phyloP scores from a whole-genome alignment of 2,329 filamentous ascomycete species.

The Cyphellophora attinorum region DNA sequence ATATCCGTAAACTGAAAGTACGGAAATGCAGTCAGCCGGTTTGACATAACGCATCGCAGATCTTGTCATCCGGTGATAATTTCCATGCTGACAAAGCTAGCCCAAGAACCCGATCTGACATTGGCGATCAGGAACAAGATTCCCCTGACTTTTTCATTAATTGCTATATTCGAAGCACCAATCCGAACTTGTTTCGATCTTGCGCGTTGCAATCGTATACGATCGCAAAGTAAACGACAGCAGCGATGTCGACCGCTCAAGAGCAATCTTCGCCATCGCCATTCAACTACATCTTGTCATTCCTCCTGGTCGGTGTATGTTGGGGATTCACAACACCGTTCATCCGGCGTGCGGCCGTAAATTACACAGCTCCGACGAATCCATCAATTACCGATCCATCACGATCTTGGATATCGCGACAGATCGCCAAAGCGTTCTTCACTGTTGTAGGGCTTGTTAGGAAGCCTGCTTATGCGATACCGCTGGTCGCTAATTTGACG shows the following conservation, averaged over 20 bases:
- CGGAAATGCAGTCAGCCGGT: too few relatives aligned
- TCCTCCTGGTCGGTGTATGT: slow-evolving; percentile 71
- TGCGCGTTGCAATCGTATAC: slow-evolving; percentile 4
- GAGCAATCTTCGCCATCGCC: slow-evolving; percentile 25
- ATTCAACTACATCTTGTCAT: slow-evolving; percentile 78
- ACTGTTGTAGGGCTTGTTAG: slow-evolving; percentile 67
- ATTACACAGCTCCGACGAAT: slow-evolving; percentile 52
- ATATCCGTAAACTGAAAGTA: too few relatives aligned
- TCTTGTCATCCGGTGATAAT: too few relatives aligned
- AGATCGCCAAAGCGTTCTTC: slow-evolving; percentile 57
- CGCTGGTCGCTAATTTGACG: slow-evolving; percentile 77
- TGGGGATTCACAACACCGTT: slow-evolving; percentile 93
- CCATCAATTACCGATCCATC: slow-evolving; percentile 23
- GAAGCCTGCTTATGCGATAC: slow-evolving; percentile 76
- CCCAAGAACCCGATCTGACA: too few relatives aligned
- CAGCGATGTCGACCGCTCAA: slow-evolving; percentile 1
- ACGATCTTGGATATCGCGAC: slow-evolving; percentile 52
- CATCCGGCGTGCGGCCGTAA: slow-evolving; percentile 74
- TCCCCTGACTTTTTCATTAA: too few relatives aligned
- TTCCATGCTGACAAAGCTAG: too few relatives aligned
- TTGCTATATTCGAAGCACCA: too few relatives aligned
- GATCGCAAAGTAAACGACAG: slow-evolving; percentile 1
- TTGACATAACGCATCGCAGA: too few relatives aligned
- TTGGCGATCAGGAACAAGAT: too few relatives aligned
- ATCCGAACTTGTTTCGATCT: too few relatives aligned